Evolutionary conservation across 2,329 filamentous ascomycete species (phyloP).

Genomic region (Seiridium cupressi): DNA sequence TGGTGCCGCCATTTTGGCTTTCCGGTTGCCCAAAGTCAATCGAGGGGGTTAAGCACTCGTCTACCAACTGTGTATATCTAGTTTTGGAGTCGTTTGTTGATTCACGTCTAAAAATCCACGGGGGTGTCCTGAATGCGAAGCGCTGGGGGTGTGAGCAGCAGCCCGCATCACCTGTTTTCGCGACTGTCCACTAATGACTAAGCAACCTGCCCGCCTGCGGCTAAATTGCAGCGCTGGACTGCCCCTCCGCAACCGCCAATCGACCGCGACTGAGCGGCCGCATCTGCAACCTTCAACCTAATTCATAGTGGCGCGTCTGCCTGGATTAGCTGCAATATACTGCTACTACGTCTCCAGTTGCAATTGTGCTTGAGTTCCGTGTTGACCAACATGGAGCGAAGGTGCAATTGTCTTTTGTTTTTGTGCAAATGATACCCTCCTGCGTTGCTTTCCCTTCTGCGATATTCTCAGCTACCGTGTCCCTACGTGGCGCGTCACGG

Average conservation of each 20-base stretch:
- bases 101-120: constrained; percentile 1
- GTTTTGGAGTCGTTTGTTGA: not conserved
- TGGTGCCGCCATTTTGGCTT: constrained; percentile 9
- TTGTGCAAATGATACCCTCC: constrained; percentile 26
- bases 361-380: not conserved
- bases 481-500: not conserved
- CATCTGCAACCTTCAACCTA: not conserved
- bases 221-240: not conserved
- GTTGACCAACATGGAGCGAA: constrained; percentile 23
- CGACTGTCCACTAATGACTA: constrained; percentile 4
- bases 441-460: constrained; percentile 20
- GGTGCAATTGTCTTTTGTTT: constrained; percentile 12
- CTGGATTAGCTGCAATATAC: constrained; percentile 12
- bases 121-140: not conserved
- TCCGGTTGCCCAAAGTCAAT: not conserved
- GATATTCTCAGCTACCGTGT: not conserved
- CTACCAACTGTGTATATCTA: too few species aligned
- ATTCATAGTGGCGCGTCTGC: constrained; percentile 27
- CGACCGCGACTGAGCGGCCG: not conserved
- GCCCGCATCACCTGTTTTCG: constrained; percentile 10
- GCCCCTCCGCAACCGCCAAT: not conserved
- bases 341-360: too few species aligned
- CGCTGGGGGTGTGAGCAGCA: constrained; percentile 2
- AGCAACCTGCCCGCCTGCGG: not conserved
- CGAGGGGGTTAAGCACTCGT: too few species aligned